A percentile compares a stretch with the other conserved stretches of the same genome.
These are phyloP conservation scores for Cornus controversa DNA, from an alignment of 148 eudicot species.

Conservation along the genomic window DNA sequence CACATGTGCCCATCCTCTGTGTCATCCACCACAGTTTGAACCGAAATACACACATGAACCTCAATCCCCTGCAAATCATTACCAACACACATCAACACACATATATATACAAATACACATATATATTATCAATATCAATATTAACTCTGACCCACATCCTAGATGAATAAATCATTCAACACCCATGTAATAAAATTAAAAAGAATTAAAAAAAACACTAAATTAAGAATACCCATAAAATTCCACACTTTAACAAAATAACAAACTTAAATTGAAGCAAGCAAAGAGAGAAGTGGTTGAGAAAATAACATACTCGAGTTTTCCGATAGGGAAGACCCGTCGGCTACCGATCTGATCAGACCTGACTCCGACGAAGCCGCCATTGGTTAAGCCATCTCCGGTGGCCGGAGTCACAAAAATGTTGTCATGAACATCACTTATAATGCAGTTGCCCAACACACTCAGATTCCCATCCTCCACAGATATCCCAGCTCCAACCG, in stretches of 20 bases:
- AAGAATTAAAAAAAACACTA: too few relatives aligned
- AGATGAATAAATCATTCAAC: not conserved
- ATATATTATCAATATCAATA: not conserved
- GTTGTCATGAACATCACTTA: conserved; percentile 52
- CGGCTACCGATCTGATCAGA: conserved; percentile 68
- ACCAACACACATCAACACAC: not conserved
- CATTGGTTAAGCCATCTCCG: conserved; percentile 35
- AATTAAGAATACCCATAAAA: too few relatives aligned
- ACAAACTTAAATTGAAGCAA: too few relatives aligned
- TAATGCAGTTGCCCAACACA: conserved; percentile 51
- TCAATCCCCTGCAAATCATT: conserved; percentile 50
- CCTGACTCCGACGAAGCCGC: conserved; percentile 69
- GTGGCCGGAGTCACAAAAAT: conserved; percentile 50
- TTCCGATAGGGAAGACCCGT: conserved; percentile 73
- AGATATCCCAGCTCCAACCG: conserved; percentile 61
- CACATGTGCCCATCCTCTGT: conserved; percentile 71
- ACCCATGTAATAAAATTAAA: conserved; percentile 4
- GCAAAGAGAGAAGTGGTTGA: too few relatives aligned
- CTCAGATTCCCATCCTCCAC: conserved; percentile 47
- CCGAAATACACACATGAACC: conserved; percentile 81
- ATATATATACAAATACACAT: too few relatives aligned
- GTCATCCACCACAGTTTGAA: conserved; percentile 99
- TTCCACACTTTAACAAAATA: too few relatives aligned
- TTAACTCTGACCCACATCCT: too few relatives aligned
- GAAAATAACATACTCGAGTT: conserved; percentile 44